Evolutionary conservation across 2,329 filamentous ascomycete genomes (phyloP), one percentile per base, ranked within the genome.

Genomic region (Davidsoniella eucalypti): DNA sequence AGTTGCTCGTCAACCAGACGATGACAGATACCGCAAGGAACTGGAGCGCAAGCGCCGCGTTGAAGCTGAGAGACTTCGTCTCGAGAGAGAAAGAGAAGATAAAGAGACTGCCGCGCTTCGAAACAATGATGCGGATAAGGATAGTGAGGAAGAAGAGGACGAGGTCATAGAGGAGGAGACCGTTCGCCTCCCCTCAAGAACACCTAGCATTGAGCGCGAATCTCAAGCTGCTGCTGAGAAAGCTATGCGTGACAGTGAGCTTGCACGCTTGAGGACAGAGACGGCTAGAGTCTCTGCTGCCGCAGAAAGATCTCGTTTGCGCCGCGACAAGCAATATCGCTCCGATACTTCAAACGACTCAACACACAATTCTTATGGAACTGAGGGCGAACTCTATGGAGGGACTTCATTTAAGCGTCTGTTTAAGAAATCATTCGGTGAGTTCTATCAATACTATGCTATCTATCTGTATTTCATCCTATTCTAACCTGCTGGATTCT

Each of bases 361-460:
- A 29, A 33, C 8, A 33, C 29, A 9, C 29, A 33, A 4, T 33
- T 33, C 9, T 12, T 12, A 10, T 33, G 29, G 12, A 33, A 10
- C 29, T 14, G 52, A 53, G 14, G 48, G 48, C 7, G 36, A 45
- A 14, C 38, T 48, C n/a, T 53, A 51, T 25, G 44, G 40, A 2
- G 44, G 43, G 6, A 44, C 47, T 14, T 39, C 47, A 10, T 48
- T 44, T 36, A 47, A 47, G 26, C 37, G 44, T 33, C 21, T 47
- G 12, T 17, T 53, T 33, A 43, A 44, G 6, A 50, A 45, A 36
- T 21, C 29, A 21, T 37, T 48, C 33, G 44, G 52, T 53, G 44
- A 45, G 49, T 43, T 44, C 37, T 42, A 10, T 25, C n/a, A 12
- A 26, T 33, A 33, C 29, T 12, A 12, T 12, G 29, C 29, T 33